A percentile compares a stretch with the other conserved stretches of the same genome.
These are phyloP conservation scores for Thalia dealbata DNA, from an alignment of 176 grass and related monocot genomes.

Conservation along the genomic window DNA sequence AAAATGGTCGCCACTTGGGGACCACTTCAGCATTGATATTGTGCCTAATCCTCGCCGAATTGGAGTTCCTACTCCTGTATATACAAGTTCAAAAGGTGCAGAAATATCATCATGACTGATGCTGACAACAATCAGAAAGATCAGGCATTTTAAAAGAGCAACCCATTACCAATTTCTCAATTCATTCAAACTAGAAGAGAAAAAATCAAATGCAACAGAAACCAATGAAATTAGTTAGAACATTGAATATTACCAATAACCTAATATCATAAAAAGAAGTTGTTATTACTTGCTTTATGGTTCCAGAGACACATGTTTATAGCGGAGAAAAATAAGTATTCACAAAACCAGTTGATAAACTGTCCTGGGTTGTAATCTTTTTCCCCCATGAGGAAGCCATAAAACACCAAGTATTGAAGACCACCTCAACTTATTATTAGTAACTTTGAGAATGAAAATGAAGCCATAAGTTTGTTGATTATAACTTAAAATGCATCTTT, in stretches of 20 bases:
- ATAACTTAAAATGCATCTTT: no score
- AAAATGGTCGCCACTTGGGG: constrained; percentile 83
- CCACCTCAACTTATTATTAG: neutral
- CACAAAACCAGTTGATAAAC: neutral
- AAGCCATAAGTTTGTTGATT: no score
- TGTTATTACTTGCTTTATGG: neutral
- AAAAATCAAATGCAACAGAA: neutral
- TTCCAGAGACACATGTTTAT: neutral
- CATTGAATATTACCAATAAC: neutral
- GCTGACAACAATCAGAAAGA: neutral
- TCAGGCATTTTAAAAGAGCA: neutral
- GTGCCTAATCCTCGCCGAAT: constrained; percentile 75
- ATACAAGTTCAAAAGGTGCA: neutral
- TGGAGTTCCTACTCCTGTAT: constrained; percentile 64
- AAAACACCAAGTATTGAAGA: neutral
- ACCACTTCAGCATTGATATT: constrained; percentile 80
- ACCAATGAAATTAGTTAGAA: neutral
- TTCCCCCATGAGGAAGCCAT: neutral
- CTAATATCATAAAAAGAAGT: neutral
- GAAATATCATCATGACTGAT: neutral
- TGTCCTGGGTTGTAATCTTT: neutral
- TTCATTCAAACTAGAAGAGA: neutral
- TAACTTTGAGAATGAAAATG: neutral
- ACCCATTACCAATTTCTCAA: neutral
- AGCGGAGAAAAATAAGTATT: no score